These are phyloP conservation scores for Penicillium sp. DNA, from an alignment of 2,329 filamentous ascomycete genomes.

Conservation along the genomic window DNA sequence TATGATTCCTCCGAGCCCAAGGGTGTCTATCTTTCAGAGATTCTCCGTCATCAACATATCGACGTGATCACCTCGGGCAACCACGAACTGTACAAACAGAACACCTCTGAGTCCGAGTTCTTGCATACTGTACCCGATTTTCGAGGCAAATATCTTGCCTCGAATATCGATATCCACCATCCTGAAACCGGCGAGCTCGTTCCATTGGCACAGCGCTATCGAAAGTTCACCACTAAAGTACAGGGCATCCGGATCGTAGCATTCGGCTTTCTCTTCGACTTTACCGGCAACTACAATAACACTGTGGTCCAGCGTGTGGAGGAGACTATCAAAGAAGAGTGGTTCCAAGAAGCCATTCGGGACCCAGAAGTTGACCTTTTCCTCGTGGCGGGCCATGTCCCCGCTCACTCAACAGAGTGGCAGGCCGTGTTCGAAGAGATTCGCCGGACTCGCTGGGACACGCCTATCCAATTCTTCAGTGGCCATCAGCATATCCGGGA, in stretches of 20 bases:
- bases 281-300: conserved; percentile 84
- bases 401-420: conserved; percentile 74
- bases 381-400: conserved; percentile 78
- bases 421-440: conserved; percentile 72
- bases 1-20: conserved; percentile 87
- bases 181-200: conserved; percentile 63
- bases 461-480: conserved; percentile 84
- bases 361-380: conserved; percentile 78
- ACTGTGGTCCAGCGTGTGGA: conserved; percentile 75
- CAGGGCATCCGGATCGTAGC: conserved; percentile 76
- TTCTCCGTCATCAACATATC: conserved; percentile 73
- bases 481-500: conserved; percentile 88
- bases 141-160: conserved; percentile 73
- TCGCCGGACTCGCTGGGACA: conserved; percentile 67
- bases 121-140: conserved; percentile 77
- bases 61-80: conserved; percentile 86
- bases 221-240: conserved; percentile 87
- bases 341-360: conserved; percentile 82
- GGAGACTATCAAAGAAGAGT: conserved; percentile 72
- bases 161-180: conserved; percentile 84
- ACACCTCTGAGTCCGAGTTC: conserved; percentile 72
- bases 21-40: conserved; percentile 81
- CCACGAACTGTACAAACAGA: conserved; percentile 84
- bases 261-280: conserved; percentile 94
- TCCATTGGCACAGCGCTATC: conserved; percentile 74